Evolutionary conservation across 73 alveolate species (phyloP).

Genomic region (Paramecium bursaria): DNA sequence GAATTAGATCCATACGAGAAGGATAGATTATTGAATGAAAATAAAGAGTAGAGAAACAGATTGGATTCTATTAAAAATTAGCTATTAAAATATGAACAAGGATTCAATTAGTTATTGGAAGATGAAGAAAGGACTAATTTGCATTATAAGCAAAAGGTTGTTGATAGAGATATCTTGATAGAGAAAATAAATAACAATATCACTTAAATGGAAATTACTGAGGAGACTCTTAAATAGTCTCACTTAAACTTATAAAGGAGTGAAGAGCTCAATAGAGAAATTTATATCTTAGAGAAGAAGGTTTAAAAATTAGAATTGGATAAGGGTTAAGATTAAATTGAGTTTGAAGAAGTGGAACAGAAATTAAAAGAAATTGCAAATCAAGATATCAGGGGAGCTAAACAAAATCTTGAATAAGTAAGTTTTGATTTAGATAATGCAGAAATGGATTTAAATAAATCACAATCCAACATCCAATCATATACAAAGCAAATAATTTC

Average conservation of each 20-base stretch:
- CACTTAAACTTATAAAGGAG: slow-evolving; percentile 24
- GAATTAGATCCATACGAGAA: slow-evolving; percentile 48
- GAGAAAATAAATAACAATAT: slow-evolving; percentile 26
- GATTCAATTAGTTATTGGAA: background rate
- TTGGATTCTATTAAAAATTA: slow-evolving; percentile 26
- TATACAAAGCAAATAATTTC: too few species aligned
- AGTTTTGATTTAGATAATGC: too few species aligned
- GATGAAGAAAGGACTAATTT: slow-evolving; percentile 37
- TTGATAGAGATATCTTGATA: slow-evolving; percentile 35
- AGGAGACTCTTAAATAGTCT: background rate
- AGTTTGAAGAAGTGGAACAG: background rate
- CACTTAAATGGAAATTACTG: background rate
- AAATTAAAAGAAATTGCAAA: slow-evolving; percentile 52
- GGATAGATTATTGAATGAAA: slow-evolving; percentile 46
- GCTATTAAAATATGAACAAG: slow-evolving; percentile 15
- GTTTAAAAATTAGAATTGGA: background rate
- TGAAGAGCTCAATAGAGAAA: slow-evolving; percentile 12
- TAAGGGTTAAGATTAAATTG: background rate
- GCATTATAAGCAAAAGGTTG: slow-evolving; percentile 9
- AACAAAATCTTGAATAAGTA: too few species aligned
- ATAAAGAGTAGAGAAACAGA: background rate
- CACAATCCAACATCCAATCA: too few species aligned
- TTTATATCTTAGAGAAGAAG: background rate
- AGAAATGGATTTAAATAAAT: too few species aligned
- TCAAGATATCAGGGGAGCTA: slow-evolving; percentile 33